Evolutionary conservation across 169 alveolate genomes (phyloP).

Genomic region (Eimeria nieschulzi): DNA sequence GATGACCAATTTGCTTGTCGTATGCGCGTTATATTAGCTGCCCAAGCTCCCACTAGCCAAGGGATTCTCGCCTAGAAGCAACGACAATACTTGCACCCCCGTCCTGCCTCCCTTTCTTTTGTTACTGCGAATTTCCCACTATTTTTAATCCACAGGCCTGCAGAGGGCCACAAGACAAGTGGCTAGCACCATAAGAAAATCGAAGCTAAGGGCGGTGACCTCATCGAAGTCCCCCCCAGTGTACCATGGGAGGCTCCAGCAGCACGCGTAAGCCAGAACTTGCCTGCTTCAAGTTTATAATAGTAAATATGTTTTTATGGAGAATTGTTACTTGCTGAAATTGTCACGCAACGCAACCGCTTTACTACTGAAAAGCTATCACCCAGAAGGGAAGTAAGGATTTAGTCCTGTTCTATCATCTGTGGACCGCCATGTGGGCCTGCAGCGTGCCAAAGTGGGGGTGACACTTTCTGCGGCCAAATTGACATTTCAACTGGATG

Average conservation of each 20-base stretch:
- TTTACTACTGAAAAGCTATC: too few species aligned
- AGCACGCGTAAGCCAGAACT: slow-evolving; percentile 38
- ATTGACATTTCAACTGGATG: slow-evolving; percentile 48
- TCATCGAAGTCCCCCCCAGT: neutral
- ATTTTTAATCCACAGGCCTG: neutral
- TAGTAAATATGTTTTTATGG: too few species aligned
- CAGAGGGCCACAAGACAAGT: neutral
- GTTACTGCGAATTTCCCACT: neutral
- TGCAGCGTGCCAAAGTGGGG: slow-evolving; percentile 52
- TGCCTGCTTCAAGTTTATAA: too few species aligned
- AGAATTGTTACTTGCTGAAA: too few species aligned
- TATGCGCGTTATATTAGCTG: too few species aligned
- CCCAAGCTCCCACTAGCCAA: too few species aligned
- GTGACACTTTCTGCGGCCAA: neutral
- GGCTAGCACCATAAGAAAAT: neutral
- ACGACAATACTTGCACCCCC: too few species aligned
- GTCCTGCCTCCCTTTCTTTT: neutral
- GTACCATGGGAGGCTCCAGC: slow-evolving; percentile 63
- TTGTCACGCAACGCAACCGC: too few species aligned
- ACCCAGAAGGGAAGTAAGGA: too few species aligned
- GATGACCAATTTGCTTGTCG: too few species aligned
- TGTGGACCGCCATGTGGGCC: neutral
- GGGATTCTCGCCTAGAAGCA: too few species aligned
- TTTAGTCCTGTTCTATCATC: too few species aligned
- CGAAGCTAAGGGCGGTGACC: neutral